A percentile compares a stretch with the other conserved stretches of the same genome.
phyloP scores from a whole-genome alignment of 495 filamentous ascomycete species.

The Glutinoglossum americanum region DNA sequence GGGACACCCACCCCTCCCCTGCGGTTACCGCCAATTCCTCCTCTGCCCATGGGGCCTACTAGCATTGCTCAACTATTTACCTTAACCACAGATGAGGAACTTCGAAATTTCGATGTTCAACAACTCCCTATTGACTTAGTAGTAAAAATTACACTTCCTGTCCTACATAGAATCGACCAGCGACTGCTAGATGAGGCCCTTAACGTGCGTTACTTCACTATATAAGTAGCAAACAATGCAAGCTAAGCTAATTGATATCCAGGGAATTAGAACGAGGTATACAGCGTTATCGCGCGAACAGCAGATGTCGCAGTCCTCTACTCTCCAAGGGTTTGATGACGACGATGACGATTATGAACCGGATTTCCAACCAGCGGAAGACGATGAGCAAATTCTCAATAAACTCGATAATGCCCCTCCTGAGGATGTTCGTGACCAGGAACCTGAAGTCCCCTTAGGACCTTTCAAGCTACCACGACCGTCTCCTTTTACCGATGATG shows the following conservation, averaged over 20 bases:
- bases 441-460: conserved; percentile 30
- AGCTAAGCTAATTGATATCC: background rate
- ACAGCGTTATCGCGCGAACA: conserved; percentile 21
- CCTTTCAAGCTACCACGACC: conserved; percentile 65
- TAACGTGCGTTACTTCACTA: conserved; percentile 19
- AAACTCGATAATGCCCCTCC: conserved; percentile 43
- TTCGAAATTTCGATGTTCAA: conserved; percentile 65
- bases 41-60: conserved; percentile 48
- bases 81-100: conserved; percentile 46
- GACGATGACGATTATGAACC: conserved; percentile 85
- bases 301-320: conserved; percentile 4
- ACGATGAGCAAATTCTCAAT: conserved; percentile 48
- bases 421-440: conserved; percentile 19
- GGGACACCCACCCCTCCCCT: conserved; percentile 22
- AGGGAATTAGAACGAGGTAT: conserved; percentile 3
- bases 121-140: conserved; percentile 52
- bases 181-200: conserved; percentile 44
- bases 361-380: conserved; percentile 51
- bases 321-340: conserved; percentile 25
- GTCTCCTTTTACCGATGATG: conserved; percentile 38
- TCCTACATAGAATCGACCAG: conserved; percentile 41
- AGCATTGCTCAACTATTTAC: conserved; percentile 67
- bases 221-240: background rate
- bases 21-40: conserved; percentile 28
- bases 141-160: conserved; percentile 50